Evolutionary conservation across 768 basidiomycete genomes (phyloP), one percentile per base, ranked within the genome.

Genomic region (Tricholoma bakamatsutake): DNA sequence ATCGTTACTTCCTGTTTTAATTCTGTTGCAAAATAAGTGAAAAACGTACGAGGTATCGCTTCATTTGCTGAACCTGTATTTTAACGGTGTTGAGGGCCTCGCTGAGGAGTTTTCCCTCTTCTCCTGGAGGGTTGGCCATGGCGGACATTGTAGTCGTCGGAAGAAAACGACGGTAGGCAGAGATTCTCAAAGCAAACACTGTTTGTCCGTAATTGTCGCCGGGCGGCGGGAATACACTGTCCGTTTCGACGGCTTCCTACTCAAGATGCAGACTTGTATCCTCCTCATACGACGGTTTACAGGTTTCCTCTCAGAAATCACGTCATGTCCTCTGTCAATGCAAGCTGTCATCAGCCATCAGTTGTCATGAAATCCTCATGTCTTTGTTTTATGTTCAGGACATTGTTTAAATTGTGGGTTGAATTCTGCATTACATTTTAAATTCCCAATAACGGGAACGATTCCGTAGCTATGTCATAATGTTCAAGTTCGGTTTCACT

Each of bases 51-150:
- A 97, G 81, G 71, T 94, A 87, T 67, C 94, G 78, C 76, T 93
- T 93, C 89, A 97, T 94, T 75, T 95, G 93, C 64, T 91, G 87
- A 54, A 92, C 89, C 73, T 97, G 90, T 31, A 92, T 83, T 77
- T 91, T 92, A 66, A 93, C 90, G 27, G 88, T 91, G 67, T 80
- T 88, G 53, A 92, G 75, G 40, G 88, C 89, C 72, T 93, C 90
- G 69, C 86, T 87, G 63, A 92, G 82, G 61, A 91, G 75, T 71
- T 92, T 92, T 40, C 84, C 90, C 78, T 92, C 89, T 67, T 90
- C 89, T 55, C 73, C 72, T 54, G 76, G 79, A 54, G 76, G 80
- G 28, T 48, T 15, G 8, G 46, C 46, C 52, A 73, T 69, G 17
- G 75, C 53, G 27, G 64, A 58, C 61, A 64, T 64, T 43, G 52